phyloP scores from a whole-genome alignment of 305 asterid species.

The Fraxinus paxiana region DNA sequence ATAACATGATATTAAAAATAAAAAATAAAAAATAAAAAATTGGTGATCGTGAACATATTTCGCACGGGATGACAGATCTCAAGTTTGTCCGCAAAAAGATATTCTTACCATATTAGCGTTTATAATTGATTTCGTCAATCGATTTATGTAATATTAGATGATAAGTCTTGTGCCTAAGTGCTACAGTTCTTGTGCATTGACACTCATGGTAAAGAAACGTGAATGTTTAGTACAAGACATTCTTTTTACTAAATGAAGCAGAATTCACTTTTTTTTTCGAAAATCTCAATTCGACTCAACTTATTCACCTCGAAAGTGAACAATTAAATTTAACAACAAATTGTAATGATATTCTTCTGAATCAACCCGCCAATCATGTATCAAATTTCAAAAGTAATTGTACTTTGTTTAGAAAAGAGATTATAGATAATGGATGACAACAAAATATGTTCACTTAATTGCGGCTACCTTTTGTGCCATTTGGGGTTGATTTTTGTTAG shows the following conservation, averaged over 20 bases:
- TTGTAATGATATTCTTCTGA: not conserved
- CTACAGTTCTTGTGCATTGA: not conserved
- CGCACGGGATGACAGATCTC: not conserved
- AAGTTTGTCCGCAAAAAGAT: not conserved
- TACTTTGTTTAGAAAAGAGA: not conserved
- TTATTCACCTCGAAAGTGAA: not conserved
- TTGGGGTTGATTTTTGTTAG: not conserved
- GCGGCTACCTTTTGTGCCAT: constrained; percentile 7
- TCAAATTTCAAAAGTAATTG: not conserved
- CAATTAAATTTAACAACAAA: not conserved
- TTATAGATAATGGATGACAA: not conserved
- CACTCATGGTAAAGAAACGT: not conserved
- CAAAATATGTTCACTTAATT: constrained; percentile 15
- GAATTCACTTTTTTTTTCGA: not conserved
- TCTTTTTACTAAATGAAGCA: not conserved
- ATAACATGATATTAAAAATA: not conserved
- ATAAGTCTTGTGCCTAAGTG: not conserved
- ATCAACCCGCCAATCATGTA: not conserved
- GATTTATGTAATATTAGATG: not conserved
- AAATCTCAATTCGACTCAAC: not conserved
- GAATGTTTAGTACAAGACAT: not conserved
- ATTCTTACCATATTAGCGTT: not conserved
- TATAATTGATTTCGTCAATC: not conserved
- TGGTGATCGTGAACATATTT: not conserved
- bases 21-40: no score